Percentiles rank a stretch among this genome's conserved stretches.
phyloP scores from a whole-genome alignment of 2,329 filamentous ascomycete species.

The Sporothrix euskadiensis region DNA sequence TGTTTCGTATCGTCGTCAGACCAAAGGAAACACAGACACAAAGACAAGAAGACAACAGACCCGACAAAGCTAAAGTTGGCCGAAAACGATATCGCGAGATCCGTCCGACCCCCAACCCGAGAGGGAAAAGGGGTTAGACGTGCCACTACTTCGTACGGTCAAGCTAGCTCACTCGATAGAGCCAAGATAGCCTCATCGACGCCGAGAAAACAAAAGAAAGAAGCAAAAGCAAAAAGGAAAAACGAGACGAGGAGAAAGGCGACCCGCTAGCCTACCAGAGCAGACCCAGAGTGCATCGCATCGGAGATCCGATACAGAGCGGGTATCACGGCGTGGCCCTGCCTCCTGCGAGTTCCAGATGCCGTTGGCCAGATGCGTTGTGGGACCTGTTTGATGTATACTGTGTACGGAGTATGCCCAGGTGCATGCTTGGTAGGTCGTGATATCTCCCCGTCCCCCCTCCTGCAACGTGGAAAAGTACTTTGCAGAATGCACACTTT shows the following conservation, averaged over 20 bases:
- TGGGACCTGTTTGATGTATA: neutral
- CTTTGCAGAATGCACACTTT: neutral
- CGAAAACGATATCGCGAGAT: slow-evolving; percentile 3
- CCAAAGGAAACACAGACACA: neutral
- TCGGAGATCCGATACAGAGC: slow-evolving; percentile 17
- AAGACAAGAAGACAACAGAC: neutral
- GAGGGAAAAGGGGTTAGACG: slow-evolving; percentile 9
- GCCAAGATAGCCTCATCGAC: neutral
- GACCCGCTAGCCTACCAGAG: neutral
- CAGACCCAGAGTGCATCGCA: neutral
- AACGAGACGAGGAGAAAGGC: neutral
- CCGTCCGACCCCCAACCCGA: neutral
- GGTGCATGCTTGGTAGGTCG: neutral
- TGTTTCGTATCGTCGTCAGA: neutral
- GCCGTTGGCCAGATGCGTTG: neutral
- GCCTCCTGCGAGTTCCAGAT: slow-evolving; percentile 5
- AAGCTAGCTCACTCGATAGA: neutral
- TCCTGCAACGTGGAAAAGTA: neutral
- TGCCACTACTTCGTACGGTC: neutral
- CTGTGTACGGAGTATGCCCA: too few relatives aligned
- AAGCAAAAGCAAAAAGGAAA: neutral
- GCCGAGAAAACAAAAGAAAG: neutral
- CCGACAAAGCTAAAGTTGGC: neutral
- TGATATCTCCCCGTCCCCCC: neutral
- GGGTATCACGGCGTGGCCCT: neutral